These are phyloP conservation scores for Talaromyces amestolkiae DNA, from an alignment of 2,329 filamentous ascomycete genomes.

Conservation along the genomic window DNA sequence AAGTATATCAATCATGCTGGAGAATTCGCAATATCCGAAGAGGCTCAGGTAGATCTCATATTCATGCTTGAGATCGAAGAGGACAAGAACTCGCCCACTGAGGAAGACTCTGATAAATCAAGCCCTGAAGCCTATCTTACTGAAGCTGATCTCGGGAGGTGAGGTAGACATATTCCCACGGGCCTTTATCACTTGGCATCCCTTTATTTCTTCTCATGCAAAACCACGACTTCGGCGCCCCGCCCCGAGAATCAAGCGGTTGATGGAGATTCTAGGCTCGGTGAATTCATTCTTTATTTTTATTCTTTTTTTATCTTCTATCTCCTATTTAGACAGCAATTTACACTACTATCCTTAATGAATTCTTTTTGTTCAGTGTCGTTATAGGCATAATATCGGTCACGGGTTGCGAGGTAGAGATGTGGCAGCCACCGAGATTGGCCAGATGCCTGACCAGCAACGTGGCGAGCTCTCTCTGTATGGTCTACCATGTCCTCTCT, in stretches of 20 bases:
- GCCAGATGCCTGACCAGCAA: conserved; percentile 7
- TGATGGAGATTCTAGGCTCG: no score
- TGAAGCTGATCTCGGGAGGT: not conserved
- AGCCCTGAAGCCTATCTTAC: not conserved
- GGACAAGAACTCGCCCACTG: not conserved
- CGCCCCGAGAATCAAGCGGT: no score
- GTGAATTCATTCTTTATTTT: no score
- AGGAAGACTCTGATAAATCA: not conserved
- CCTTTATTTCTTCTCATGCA: no score
- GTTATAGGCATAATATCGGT: not conserved
- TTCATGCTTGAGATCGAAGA: not conserved
- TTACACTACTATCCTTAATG: no score
- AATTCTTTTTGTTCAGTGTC: not conserved
- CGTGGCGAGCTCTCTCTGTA: not conserved
- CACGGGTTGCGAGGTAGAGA: conserved; percentile 5
- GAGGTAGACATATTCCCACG: not conserved
- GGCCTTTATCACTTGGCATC: no score
- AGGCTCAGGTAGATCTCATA: not conserved
- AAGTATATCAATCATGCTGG: not conserved
- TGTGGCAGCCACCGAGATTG: conserved; percentile 6
- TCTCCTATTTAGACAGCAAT: no score
- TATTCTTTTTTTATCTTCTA: no score
- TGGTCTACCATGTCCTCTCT: conserved; percentile 6
- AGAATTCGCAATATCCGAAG: not conserved
- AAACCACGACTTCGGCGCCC: no score